Base-by-base conservation (phyloP, 768 basidiomycete genomes). In the Pholiota molesta region DNA sequence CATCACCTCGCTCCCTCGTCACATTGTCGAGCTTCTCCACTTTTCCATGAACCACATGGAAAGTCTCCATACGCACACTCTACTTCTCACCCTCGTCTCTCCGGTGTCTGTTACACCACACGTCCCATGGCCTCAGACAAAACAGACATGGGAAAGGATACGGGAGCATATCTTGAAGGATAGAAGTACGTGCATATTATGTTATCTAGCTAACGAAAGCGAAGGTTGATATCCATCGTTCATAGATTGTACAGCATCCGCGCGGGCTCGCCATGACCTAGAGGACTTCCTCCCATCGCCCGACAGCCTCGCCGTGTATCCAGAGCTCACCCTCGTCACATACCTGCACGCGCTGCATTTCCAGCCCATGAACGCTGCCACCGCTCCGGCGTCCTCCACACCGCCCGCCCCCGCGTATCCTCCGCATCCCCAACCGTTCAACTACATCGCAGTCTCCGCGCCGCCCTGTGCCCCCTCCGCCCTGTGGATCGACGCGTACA, bases 401-500 rank as follows among this genome's bases (percentile, higher is more conserved):
- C 26, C 26, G 26, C 17, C 1, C 3, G 55, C 14, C 1, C 5
- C 17, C 26, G 11, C 23, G 7, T 14, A 17, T 19, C 26, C 40
- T 2, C 21, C 44, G 4, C 26, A 56, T 17, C 55, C 33, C 0
- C 13, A 40, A 3, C 55, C 55, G 0, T 35, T 40, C 37, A 56
- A 56, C 26, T 56, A 56, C 39, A 56, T 56, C 40, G 55, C 55
- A 10, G 55, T 29, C 21, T 44, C 21, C 21, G 17, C 40, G 2
- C 55, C 55, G 2, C 55, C 55, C 37, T 56, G 55, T 23, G 40
- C 55, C 0, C 55, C 55, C 3, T 56, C 55, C 7, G 40, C 26
- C 2, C 23, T 56, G 13, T 56, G 55, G 55, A 56, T 56, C 11
- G 55, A 56, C 17, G 33, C 55, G 39, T 56, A 56, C 40, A 56